phyloP scores from a whole-genome alignment of 257 asterid genomes.

The Ligustrum vulgare region DNA sequence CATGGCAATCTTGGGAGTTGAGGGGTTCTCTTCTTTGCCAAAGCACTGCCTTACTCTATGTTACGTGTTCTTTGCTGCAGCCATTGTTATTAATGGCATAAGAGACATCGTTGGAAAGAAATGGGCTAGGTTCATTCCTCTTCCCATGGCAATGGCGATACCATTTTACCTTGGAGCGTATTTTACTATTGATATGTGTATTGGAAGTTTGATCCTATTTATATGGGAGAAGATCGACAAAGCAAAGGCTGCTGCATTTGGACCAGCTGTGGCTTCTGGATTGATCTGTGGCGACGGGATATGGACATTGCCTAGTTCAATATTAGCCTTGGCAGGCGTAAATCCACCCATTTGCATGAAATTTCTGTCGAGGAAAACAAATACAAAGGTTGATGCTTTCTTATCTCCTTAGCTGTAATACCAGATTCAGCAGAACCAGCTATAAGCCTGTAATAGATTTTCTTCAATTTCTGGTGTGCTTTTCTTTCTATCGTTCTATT shows the following conservation, averaged over 20 bases:
- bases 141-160: not conserved
- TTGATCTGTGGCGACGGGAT: not conserved
- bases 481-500: not conserved
- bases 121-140: constrained; percentile 3
- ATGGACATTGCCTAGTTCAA: not conserved
- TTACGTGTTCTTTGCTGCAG: not conserved
- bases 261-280: not conserved
- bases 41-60: not conserved
- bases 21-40: constrained; percentile 5
- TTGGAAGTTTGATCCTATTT: not conserved
- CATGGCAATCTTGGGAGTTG: not conserved
- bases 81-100: not conserved
- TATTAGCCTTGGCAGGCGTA: not conserved
- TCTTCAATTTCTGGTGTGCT: not conserved
- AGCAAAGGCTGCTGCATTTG: not conserved
- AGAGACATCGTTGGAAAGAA: not conserved
- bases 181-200: not conserved
- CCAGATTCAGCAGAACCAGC: not conserved
- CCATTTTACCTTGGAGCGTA: not conserved
- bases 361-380: not conserved
- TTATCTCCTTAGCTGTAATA: not conserved
- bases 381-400: not conserved
- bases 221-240: not conserved
- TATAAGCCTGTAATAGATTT: not conserved
- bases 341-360: constrained; percentile 7